These are phyloP conservation scores for Lentinula sp. DNA, from an alignment of 768 basidiomycete genomes.

Conservation along the genomic window DNA sequence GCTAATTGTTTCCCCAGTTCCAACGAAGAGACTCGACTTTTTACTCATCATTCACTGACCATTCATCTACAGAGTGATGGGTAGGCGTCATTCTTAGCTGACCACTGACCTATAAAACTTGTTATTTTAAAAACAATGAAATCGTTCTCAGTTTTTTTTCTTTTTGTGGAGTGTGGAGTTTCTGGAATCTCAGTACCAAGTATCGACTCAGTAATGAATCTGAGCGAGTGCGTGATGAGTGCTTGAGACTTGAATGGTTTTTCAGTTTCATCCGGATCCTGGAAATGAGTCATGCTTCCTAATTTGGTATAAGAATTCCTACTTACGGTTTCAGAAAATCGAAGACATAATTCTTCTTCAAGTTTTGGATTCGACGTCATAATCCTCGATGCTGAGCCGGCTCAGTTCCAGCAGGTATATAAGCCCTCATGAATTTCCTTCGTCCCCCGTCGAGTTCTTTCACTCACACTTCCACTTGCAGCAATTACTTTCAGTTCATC, in stretches of 20 bases:
- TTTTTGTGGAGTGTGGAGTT: background rate
- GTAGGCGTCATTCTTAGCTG: background rate
- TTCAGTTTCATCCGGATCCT: too few relatives aligned
- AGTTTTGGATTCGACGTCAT: background rate
- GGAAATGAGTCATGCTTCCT: background rate
- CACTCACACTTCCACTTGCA: background rate
- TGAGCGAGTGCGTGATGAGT: too few relatives aligned
- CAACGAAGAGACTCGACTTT: background rate
- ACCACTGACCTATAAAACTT: background rate
- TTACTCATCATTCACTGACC: background rate
- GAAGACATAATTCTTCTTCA: background rate
- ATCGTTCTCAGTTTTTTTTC: too few relatives aligned
- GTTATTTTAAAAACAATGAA: too few relatives aligned
- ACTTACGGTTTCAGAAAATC: background rate
- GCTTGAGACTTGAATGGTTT: too few relatives aligned
- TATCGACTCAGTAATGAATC: too few relatives aligned
- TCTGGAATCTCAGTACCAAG: too few relatives aligned
- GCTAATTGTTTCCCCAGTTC: background rate
- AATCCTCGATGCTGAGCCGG: background rate
- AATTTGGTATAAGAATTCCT: background rate
- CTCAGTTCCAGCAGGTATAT: background rate
- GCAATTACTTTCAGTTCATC: background rate
- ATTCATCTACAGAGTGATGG: background rate
- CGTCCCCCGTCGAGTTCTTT: background rate
- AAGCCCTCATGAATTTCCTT: background rate